Percentiles rank a stretch among this genome's conserved stretches.
Conservation (phyloP, 2,329 filamentous ascomycete genomes). For the Clarireedia paspali region DNA sequence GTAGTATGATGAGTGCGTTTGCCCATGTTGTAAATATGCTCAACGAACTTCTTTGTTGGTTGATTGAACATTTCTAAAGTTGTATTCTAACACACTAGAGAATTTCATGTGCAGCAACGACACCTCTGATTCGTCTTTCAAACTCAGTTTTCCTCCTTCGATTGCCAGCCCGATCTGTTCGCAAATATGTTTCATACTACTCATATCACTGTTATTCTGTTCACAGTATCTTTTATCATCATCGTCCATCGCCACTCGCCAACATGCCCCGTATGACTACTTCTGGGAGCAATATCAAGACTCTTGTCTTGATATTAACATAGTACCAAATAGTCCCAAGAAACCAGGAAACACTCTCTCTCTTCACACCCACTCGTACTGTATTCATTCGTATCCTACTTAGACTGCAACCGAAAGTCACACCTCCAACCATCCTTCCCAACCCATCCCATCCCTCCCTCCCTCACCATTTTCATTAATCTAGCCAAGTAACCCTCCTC, state of each 20-base stretch:
- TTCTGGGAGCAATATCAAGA: constrained; percentile 39
- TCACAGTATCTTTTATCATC: constrained; percentile 42
- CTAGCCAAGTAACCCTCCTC: too few relatives aligned
- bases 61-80: background rate
- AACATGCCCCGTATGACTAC: constrained; percentile 43
- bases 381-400: constrained; percentile 22
- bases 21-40: constrained; percentile 35
- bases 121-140: constrained; percentile 33
- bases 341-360: too few relatives aligned
- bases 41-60: background rate
- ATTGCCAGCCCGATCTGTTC: constrained; percentile 38
- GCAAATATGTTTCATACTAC: constrained; percentile 39
- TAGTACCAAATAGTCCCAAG: constrained; percentile 36
- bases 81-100: background rate
- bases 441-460: too few relatives aligned
- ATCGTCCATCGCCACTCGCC: constrained; percentile 45
- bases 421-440: too few relatives aligned
- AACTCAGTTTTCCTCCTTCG: constrained; percentile 47
- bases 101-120: background rate
- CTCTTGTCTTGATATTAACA: constrained; percentile 33
- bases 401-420: too few relatives aligned
- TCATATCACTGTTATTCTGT: constrained; percentile 37
- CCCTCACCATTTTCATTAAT: too few relatives aligned
- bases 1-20: constrained; percentile 43
- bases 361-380: too few relatives aligned